A percentile compares a stretch with the other conserved stretches of the same genome.
Conservation (phyloP, 2,329 filamentous ascomycete species). For the Pyricularia pennisetigena region DNA sequence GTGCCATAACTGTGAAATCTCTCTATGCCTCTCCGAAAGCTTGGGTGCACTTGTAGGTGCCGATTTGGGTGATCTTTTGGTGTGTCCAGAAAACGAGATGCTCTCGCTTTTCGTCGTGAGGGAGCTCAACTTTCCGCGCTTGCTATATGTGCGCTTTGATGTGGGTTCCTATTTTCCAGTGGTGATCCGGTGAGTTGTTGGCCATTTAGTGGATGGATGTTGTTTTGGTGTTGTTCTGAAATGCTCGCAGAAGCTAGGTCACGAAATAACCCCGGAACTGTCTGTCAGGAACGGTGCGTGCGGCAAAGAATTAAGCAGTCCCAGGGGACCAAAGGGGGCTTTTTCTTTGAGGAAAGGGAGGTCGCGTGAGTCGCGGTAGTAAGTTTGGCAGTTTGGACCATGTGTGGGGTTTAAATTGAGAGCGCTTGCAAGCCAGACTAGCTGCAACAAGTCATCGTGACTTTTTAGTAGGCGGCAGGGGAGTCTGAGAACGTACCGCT, state of each 20-base stretch:
- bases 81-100: neutral
- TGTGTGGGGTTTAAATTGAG: neutral
- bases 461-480: neutral
- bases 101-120: neutral
- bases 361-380: neutral
- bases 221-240: neutral
- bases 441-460: neutral
- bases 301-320: neutral
- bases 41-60: neutral
- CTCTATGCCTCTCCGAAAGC: neutral
- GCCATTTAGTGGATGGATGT: neutral
- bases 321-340: neutral
- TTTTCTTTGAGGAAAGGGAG: neutral
- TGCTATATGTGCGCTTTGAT: neutral
- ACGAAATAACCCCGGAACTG: neutral
- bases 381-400: neutral
- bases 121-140: neutral
- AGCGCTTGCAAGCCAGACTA: neutral
- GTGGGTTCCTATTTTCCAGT: neutral
- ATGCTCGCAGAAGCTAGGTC: neutral
- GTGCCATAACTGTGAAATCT: slow-evolving; percentile 26
- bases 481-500: neutral
- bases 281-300: neutral
- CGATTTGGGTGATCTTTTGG: neutral
- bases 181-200: neutral